Conservation (phyloP, 129 eudicot species). For the Apium graveolens region DNA sequence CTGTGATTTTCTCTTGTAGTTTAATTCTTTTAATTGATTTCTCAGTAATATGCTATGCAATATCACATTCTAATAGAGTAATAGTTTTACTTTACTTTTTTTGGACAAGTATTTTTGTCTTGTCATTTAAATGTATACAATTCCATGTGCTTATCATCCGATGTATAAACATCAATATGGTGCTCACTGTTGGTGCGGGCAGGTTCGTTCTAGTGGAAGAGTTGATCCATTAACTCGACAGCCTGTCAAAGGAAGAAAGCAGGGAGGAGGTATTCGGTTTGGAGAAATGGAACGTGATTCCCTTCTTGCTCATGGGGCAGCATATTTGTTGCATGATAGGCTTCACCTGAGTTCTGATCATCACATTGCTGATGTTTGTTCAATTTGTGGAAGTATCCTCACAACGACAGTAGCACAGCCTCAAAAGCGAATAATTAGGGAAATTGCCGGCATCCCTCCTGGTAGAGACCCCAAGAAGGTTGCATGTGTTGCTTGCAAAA, state of each 20-base stretch:
- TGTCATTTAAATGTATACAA: not conserved
- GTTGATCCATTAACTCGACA: conserved; percentile 85
- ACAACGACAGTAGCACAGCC: conserved; percentile 53
- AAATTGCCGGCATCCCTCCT: conserved; percentile 61
- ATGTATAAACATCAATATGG: not conserved
- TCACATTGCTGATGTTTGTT: conserved; percentile 88
- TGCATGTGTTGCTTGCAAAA: conserved; percentile 56
- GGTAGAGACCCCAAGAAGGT: conserved; percentile 64
- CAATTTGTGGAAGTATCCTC: conserved; percentile 82
- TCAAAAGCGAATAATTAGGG: conserved; percentile 32
- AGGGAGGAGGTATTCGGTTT: conserved; percentile 89
- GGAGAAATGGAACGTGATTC: conserved; percentile 99
- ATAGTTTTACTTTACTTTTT: too few species aligned
- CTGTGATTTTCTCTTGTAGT: not conserved
- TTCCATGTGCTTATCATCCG: not conserved
- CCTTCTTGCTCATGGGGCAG: conserved; percentile 92
- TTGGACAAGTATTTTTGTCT: not conserved
- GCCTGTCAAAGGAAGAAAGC: conserved; percentile 90
- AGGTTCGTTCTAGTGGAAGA: conserved; percentile 87
- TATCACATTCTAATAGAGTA: not conserved
- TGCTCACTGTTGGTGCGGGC: conserved; percentile 8
- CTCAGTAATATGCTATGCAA: not conserved
- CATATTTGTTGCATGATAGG: conserved; percentile 83
- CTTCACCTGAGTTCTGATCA: conserved; percentile 80
- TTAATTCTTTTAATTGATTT: too few species aligned